Evolutionary conservation across 306 rosid genomes (phyloP).

Genomic region (Mimosa pudica): DNA sequence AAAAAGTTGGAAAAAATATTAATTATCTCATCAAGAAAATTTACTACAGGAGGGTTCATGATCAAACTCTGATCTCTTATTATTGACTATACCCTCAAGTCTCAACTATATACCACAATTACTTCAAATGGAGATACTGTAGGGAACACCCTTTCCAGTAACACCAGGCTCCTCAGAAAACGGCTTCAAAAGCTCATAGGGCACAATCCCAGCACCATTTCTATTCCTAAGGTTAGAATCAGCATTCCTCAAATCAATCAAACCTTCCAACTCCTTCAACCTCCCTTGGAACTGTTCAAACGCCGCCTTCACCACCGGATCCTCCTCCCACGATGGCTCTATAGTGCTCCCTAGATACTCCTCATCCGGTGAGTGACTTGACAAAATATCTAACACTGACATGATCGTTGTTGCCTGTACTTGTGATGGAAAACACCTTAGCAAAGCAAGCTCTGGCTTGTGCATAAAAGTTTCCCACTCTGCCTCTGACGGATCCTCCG

Average conservation of each 20-base stretch:
- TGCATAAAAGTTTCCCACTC: constrained; percentile 40
- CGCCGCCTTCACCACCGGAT: constrained; percentile 36
- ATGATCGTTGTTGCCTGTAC: constrained; percentile 47
- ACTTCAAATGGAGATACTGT: constrained; percentile 69
- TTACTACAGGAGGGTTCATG: no score
- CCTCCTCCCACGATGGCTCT: constrained; percentile 53
- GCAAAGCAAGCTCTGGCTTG: constrained; percentile 40
- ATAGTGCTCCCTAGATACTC: constrained; percentile 45
- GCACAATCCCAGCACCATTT: constrained; percentile 48
- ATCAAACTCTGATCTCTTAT: no score
- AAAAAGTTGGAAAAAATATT: no score
- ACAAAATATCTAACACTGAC: constrained; percentile 49
- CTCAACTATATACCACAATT: not conserved
- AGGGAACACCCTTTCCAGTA: constrained; percentile 76
- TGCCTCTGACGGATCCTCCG: constrained; percentile 39
- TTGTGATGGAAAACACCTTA: constrained; percentile 47
- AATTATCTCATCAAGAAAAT: no score
- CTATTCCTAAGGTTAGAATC: constrained; percentile 34
- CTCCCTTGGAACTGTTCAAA: constrained; percentile 48
- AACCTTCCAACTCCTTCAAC: constrained; percentile 45
- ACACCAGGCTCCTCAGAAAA: constrained; percentile 62
- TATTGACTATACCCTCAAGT: no score
- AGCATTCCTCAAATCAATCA: constrained; percentile 41
- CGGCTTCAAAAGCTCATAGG: constrained; percentile 70
- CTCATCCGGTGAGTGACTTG: constrained; percentile 55